phyloP scores from a whole-genome alignment of 2,329 filamentous ascomycete genomes.

The Cladosporium sp. region DNA sequence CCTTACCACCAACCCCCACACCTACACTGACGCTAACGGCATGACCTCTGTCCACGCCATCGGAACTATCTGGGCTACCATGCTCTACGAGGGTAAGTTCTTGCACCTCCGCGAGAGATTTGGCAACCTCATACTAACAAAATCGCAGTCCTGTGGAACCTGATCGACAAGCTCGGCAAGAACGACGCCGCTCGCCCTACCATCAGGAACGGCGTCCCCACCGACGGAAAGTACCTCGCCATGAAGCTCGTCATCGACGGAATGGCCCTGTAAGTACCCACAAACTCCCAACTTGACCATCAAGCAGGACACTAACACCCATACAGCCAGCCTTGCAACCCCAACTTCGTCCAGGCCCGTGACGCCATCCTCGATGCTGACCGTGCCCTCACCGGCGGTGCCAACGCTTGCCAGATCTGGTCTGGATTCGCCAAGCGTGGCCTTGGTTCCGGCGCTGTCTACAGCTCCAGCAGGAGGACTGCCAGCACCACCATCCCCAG shows the following conservation, averaged over 20 bases:
- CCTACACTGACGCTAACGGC: conserved; percentile 50
- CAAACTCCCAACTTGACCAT: conserved; percentile 24
- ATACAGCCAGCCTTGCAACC: conserved; percentile 55
- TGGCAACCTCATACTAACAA: neutral
- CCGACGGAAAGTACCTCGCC: conserved; percentile 54
- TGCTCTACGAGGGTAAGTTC: conserved; percentile 51
- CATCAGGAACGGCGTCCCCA: conserved; percentile 51
- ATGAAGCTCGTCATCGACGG: conserved; percentile 58
- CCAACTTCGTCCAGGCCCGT: conserved; percentile 56
- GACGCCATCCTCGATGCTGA: conserved; percentile 61
- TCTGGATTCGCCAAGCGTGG: conserved; percentile 60
- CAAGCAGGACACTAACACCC: conserved; percentile 6
- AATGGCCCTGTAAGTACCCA: conserved; percentile 47
- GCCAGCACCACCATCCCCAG: conserved; percentile 18
- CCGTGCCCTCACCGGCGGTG: conserved; percentile 52
- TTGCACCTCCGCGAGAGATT: too few relatives aligned
- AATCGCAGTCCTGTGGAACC: conserved; percentile 55
- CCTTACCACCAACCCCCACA: conserved; percentile 53
- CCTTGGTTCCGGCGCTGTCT: conserved; percentile 42
- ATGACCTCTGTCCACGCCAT: conserved; percentile 50
- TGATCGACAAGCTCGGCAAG: conserved; percentile 59
- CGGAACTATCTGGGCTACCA: conserved; percentile 56
- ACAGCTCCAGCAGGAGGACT: conserved; percentile 19
- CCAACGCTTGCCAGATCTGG: conserved; percentile 57
- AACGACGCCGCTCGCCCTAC: conserved; percentile 47